A percentile compares a stretch with the other conserved stretches of the same genome.
Conservation (phyloP, 2,329 filamentous ascomycete genomes). For the Pseudopithomyces chartarum region DNA sequence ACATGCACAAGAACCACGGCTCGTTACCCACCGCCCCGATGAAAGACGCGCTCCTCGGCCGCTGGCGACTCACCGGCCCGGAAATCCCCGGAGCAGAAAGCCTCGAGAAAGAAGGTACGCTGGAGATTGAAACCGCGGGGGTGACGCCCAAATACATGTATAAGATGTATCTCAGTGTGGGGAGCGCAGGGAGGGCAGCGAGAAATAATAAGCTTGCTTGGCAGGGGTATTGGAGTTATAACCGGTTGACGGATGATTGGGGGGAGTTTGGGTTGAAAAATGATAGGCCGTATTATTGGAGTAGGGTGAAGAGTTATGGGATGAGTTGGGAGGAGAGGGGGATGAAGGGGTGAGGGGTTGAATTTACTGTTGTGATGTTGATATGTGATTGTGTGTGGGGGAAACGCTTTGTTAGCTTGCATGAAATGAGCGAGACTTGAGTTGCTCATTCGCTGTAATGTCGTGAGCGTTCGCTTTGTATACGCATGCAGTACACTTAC, state of each 20-base stretch:
- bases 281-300: constrained; percentile 66
- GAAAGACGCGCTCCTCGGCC: constrained; percentile 68
- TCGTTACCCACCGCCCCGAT: constrained; percentile 61
- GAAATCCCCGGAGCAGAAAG: constrained; percentile 14
- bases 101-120: constrained; percentile 37
- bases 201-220: constrained; percentile 87
- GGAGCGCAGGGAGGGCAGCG: constrained; percentile 62
- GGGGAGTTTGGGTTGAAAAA: constrained; percentile 74
- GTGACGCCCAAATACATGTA: constrained; percentile 80
- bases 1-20: constrained; percentile 57
- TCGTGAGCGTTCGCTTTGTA: too few species aligned
- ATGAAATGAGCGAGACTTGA: too few species aligned
- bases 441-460: too few species aligned
- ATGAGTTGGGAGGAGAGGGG: constrained; percentile 35
- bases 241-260: constrained; percentile 88
- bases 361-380: too few species aligned
- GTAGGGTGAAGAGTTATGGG: constrained; percentile 65
- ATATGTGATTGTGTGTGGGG: background rate
- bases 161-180: constrained; percentile 76
- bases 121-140: constrained; percentile 87
- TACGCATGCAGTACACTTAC: too few species aligned
- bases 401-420: too few species aligned
- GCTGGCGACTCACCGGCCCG: constrained; percentile 68
- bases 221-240: constrained; percentile 91
- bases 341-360: constrained; percentile 13